Percentiles rank a stretch among this genome's conserved stretches.
phyloP scores from a whole-genome alignment of 2,329 filamentous ascomycete species.

The Xylariaceae sp. region DNA sequence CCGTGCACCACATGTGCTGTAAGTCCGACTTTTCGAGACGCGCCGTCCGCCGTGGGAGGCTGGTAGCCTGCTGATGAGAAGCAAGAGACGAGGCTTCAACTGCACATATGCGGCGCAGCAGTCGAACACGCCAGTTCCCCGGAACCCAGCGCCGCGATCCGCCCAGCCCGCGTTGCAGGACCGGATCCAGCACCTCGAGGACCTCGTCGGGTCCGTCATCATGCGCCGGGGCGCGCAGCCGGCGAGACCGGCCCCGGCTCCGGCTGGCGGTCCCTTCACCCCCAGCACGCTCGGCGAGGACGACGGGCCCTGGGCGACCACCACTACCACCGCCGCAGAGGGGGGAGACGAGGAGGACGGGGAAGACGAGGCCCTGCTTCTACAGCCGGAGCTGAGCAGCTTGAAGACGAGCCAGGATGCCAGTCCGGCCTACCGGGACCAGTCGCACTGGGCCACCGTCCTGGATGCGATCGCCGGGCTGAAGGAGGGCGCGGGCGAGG shows the following conservation, averaged over 20 bases:
- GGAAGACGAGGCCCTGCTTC: slow-evolving; percentile 2
- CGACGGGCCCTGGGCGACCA: not conserved
- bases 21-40: not conserved
- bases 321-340: not conserved
- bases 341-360: not conserved
- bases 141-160: not conserved
- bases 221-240: slow-evolving; percentile 3
- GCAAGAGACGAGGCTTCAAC: slow-evolving; percentile 11
- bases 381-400: slow-evolving; percentile 9
- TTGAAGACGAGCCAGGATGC: slow-evolving; percentile 11
- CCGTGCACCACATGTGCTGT: slow-evolving; percentile 15
- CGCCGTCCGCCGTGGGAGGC: not conserved
- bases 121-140: no score
- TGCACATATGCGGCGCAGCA: slow-evolving; percentile 4
- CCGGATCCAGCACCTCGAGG: slow-evolving; percentile 10
- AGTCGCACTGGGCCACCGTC: slow-evolving; percentile 14
- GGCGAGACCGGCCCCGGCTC: not conserved
- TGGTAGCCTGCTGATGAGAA: not conserved
- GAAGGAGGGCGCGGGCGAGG: slow-evolving; percentile 10
- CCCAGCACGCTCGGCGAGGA: not conserved
- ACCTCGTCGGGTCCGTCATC: slow-evolving; percentile 13
- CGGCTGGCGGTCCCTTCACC: no score
- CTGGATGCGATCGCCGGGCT: slow-evolving; percentile 12
- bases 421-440: slow-evolving; percentile 15
- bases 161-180: slow-evolving; percentile 6